These are phyloP conservation scores for Linnemannia schmuckeri DNA, from an alignment of 192 early-diverging fungal genomes.

Conservation along the genomic window DNA sequence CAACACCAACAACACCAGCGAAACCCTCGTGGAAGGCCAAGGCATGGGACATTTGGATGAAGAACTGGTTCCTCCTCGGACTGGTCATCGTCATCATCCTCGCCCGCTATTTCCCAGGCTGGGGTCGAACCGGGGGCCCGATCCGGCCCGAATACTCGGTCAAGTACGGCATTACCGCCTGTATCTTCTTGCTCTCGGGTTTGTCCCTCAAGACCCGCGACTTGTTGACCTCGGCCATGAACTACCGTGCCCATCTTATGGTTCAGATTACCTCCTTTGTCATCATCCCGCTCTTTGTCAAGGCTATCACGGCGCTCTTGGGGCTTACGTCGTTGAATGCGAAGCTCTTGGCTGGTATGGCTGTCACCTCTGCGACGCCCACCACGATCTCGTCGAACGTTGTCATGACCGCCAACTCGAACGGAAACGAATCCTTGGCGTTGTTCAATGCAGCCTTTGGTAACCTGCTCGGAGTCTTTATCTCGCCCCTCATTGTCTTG, in stretches of 20 bases:
- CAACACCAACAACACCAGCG: background rate
- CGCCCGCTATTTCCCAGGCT: slow-evolving; percentile 69
- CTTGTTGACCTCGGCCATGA: slow-evolving; percentile 62
- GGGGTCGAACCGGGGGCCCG: slow-evolving; percentile 68
- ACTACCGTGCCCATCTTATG: slow-evolving; percentile 72
- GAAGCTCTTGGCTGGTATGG: slow-evolving; percentile 70
- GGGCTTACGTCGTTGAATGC: slow-evolving; percentile 63
- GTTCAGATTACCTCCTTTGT: slow-evolving; percentile 72
- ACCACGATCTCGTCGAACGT: slow-evolving; percentile 85
- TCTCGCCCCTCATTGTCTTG: slow-evolving; percentile 50
- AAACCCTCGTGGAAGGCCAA: slow-evolving; percentile 32
- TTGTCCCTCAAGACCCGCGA: slow-evolving; percentile 71
- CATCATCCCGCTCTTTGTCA: slow-evolving; percentile 72
- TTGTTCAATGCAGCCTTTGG: slow-evolving; percentile 78
- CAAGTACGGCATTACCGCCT: slow-evolving; percentile 72
- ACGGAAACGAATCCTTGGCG: slow-evolving; percentile 75
- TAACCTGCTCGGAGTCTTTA: slow-evolving; percentile 70
- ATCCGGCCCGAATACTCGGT: slow-evolving; percentile 73
- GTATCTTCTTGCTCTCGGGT: slow-evolving; percentile 77
- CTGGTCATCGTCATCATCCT: slow-evolving; percentile 73
- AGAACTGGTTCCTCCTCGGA: slow-evolving; percentile 76
- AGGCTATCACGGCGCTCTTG: slow-evolving; percentile 67
- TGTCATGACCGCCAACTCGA: slow-evolving; percentile 80
- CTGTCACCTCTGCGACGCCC: slow-evolving; percentile 74
- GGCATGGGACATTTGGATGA: slow-evolving; percentile 62